Base-by-base conservation (phyloP, 2,329 filamentous ascomycete species). In the Canariomyces notabilis region DNA sequence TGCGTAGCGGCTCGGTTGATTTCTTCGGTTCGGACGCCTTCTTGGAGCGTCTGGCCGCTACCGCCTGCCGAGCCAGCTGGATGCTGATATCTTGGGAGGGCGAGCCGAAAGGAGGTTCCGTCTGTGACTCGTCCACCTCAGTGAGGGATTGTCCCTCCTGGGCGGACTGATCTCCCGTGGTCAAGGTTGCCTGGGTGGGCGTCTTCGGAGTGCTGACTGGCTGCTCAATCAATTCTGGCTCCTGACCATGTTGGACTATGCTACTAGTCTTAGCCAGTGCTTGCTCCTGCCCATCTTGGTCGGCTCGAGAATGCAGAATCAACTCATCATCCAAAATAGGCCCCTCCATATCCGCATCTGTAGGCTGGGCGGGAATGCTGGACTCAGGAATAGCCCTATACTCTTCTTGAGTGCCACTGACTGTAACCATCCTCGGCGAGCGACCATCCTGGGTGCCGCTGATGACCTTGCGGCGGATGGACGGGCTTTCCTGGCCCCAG, bases 61-160 rank as follows among this genome's bases (percentile, higher is more conserved):
- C 47, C 7, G 56, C 44, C 34, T 57, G 56, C 12, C 49, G 49
- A 15, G 60, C 59, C 4, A 62, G 54, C 9, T 54, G 26, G 15
- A 61, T 43, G 48, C 59, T 63, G 7, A 56, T 40, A 32, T 63
- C 62, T n/a, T 51, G 48, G 5, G 48, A 36, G 8, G 46, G 8
- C 2, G 47, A 46, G 6, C 20, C 38, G 16, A 12, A 15, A n/a
- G 41, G 44, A 5, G 11, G 9, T 36, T 38, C 33, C 9, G 33
- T 35, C 29, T 34, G 32, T 2, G 38, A 12, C 12, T 39, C 3
- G 11, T 43, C 36, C 16, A 31, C n/a, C 15, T 42, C 38, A 23
- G 23, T 11, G 31, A 44, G 4, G 23, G 41, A n/a, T 8, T 42
- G 37, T 21, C 39, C 37, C 12, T 48, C 51, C n/a, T 52, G 52